These are phyloP conservation scores for Rhynchospora tenuis DNA, from an alignment of 176 grass and related monocot species.

Conservation along the genomic window DNA sequence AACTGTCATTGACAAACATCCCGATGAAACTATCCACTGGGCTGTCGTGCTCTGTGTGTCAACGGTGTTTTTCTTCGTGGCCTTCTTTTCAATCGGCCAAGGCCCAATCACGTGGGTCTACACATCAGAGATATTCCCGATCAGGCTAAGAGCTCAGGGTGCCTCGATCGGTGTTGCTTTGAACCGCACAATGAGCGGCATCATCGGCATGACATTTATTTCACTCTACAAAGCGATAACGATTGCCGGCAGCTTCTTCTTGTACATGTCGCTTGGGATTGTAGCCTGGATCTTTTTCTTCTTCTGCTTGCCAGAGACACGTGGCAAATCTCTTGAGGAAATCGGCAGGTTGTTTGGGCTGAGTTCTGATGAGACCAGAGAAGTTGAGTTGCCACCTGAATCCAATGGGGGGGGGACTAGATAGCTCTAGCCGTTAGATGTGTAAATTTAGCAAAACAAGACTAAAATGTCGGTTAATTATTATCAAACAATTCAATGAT, in stretches of 20 bases:
- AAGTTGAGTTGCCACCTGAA: conserved; percentile 2
- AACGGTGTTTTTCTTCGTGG: conserved; percentile 18
- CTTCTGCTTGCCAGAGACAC: conserved; percentile 12
- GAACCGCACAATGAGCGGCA: conserved; percentile 13
- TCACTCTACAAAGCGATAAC: conserved; percentile 24
- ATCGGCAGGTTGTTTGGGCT: conserved; percentile 14
- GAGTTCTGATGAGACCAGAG: background rate
- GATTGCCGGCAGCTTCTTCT: conserved; percentile 15
- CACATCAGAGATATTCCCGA: conserved; percentile 25
- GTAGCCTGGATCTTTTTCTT: conserved; percentile 13
- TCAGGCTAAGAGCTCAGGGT: conserved; percentile 19
- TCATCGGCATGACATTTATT: conserved; percentile 24
- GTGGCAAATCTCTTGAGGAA: conserved; percentile 17
- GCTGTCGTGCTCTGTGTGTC: conserved; percentile 16
- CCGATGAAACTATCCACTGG: background rate
- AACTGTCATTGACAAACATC: conserved; percentile 19
- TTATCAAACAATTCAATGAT: background rate
- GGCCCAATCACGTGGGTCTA: conserved; percentile 22
- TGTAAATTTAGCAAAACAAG: background rate
- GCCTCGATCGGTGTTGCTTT: background rate
- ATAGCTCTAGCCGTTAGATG: background rate
- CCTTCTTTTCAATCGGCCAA: conserved; percentile 24
- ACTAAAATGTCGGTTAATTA: background rate
- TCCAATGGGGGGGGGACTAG: background rate
- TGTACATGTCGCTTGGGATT: conserved; percentile 2